Base-by-base conservation (phyloP, 169 alveolate genomes). In the Miamiensis avidus region DNA sequence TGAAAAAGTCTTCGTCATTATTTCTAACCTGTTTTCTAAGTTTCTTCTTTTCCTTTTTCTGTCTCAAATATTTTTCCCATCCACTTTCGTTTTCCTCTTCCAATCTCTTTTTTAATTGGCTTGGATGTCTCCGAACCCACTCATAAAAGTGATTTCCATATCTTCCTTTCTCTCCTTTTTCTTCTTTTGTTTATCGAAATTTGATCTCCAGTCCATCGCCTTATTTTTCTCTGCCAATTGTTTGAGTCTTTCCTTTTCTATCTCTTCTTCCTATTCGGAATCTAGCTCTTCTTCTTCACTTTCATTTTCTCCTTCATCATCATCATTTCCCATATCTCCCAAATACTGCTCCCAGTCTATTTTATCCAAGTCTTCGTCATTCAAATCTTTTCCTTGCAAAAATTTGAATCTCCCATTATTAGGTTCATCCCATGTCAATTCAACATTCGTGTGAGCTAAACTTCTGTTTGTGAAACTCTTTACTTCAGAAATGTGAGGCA, bases 391-490 rank as follows among this genome's bases (percentile, higher is more conserved):
- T 69, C 93, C 92, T 31, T 93, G 88, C 78, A 95, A 81, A 79
- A 97, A 93, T 82, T 97, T 92, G 79, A 94, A 93, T 87, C 99
- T 93, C 83, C 96, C 95, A 49, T 94, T 95, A 34, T 98, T 97
- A 34, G 98, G 95, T 90, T 97, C 96, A 81, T 98, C 99, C 99
- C 99, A 98, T 31, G 99, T 97, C 84, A 98, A 91, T 89, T 95
- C 95, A 1, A 97, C 99, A 85, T 94, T 92, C 64, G 99, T 97
- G 89, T 98, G 99, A 65, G 98, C 97, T 49, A 96, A 84, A 29
- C 99, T 99, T 76, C 98, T 91, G 79, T 95, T 95, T 30, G 95
- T 90, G 69, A 89, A 89, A 85, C 94, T 95, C 65, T 94, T 93
- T 28, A 95, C 98, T 76, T 98, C 97, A 84, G 97, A 96, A 83